Conservation (phyloP, 495 filamentous ascomycete genomes). For the Aspergillus steynii region DNA sequence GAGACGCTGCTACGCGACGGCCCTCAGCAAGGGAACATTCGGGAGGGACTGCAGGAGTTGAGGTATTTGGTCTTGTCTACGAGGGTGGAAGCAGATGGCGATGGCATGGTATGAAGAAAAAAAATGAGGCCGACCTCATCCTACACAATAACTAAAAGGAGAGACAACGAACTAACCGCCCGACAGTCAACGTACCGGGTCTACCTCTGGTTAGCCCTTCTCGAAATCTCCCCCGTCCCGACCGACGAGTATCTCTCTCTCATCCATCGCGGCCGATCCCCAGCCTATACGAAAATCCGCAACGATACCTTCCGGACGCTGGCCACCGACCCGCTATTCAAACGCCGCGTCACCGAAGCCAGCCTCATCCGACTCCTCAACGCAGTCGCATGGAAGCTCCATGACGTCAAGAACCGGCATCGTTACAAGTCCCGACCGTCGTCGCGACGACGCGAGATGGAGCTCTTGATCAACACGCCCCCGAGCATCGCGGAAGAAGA, state of each 20-base stretch:
- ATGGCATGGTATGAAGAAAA: constrained; percentile 74
- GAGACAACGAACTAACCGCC: constrained; percentile 13
- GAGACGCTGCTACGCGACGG: constrained; percentile 70
- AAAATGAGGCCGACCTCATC: constrained; percentile 12
- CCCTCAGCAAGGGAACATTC: constrained; percentile 66
- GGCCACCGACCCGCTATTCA: constrained; percentile 93
- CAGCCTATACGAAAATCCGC: constrained; percentile 93
- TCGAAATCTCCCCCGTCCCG: constrained; percentile 77
- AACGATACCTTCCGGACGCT: constrained; percentile 97
- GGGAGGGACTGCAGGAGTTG: constrained; percentile 68
- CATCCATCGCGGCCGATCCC: constrained; percentile 88
- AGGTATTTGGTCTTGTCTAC: constrained; percentile 75
- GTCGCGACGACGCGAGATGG: constrained; percentile 39
- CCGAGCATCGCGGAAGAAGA: constrained; percentile 49
- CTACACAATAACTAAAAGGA: background rate
- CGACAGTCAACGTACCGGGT: constrained; percentile 84
- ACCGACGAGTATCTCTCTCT: constrained; percentile 88
- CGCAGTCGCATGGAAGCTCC: constrained; percentile 88
- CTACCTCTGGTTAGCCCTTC: constrained; percentile 92
- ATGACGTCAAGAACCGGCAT: constrained; percentile 65
- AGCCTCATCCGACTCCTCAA: constrained; percentile 95
- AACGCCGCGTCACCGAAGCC: constrained; percentile 90
- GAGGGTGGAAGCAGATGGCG: constrained; percentile 76
- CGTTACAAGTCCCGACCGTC: constrained; percentile 36
- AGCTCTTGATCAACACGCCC: constrained; percentile 42